Evolutionary conservation across 140 eudicot genomes (phyloP), one percentile per base, ranked within the genome.

Genomic region (Ambrosia hybrid): DNA sequence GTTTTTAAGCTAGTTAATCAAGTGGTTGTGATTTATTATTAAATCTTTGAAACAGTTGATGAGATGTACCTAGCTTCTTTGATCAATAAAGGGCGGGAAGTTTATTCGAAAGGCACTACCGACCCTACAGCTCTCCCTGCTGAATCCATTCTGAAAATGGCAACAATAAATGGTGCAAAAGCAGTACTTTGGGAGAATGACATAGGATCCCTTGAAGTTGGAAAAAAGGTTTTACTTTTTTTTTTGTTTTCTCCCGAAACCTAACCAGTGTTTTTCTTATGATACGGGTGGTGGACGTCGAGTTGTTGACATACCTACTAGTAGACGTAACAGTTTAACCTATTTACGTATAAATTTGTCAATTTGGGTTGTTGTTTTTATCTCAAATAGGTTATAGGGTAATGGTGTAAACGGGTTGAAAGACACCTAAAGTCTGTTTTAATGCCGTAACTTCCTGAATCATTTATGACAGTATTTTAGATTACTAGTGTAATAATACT

Each of bases 61-160:
- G 98, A 92, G 79, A 92, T 92, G 98, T 92, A 92, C 83, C 83
- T 92, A 33, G 96, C 98, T 74, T 92, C 96, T 76, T 83, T 92
- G 71, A 89, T 92, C 80, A 92, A 92, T 74, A 92, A 92, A 86
- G 96, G 96, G 26, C 73, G 87, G 38, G 95, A 87, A 84, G 98
- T 85, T 74, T 85, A 70, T 77, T 13, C 72, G 38, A 89, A 73
- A 57, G 96, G 98, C 49, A 83, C 93, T 51, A 87, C 93, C 36
- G 91, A 92, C 78, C 98, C 98, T 72, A 92, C 89, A 64, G 88
- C 83, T 72, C 89, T 92, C 38, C 96, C 95, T 64, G 96, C 98
- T 8, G 96, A 87, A 79, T 68, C 89, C 33, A 57, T 92, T 76
- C 91, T 92, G 16, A 80, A 78, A 57, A 89, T 92, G 98, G 93